Percentiles rank a stretch among this genome's conserved stretches.
phyloP scores from a whole-genome alignment of 2,329 filamentous ascomycete genomes.

The Exophiala oligosperma region DNA sequence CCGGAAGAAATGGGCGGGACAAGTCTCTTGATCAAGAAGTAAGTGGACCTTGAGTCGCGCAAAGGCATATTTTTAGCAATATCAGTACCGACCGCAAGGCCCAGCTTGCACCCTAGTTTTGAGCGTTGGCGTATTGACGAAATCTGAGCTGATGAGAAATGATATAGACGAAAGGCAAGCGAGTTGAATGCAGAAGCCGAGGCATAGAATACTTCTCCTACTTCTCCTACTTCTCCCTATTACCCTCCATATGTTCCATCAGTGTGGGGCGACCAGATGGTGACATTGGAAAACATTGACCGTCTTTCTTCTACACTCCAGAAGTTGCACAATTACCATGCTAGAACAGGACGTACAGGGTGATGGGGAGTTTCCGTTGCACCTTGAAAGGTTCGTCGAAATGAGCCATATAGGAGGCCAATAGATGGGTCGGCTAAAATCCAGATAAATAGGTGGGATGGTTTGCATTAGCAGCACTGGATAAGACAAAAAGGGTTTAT shows the following conservation, averaged over 20 bases:
- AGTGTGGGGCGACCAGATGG: background rate
- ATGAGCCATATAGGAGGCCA: no score
- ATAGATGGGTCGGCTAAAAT: no score
- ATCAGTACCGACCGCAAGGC: conserved; percentile 15
- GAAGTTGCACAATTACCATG: background rate
- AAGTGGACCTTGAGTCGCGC: conserved; percentile 20
- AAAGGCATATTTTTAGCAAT: conserved; percentile 14
- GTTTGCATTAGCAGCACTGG: no score
- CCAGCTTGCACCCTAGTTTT: conserved; percentile 5
- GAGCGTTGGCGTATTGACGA: conserved; percentile 18
- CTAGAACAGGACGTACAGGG: background rate
- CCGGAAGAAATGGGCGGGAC: conserved; percentile 89
- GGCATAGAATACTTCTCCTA: conserved; percentile 16
- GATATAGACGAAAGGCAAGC: conserved; percentile 27
- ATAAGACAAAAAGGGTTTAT: no score
- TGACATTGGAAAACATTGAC: background rate
- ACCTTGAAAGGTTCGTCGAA: no score
- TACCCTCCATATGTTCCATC: no score
- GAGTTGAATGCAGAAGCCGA: conserved; percentile 13
- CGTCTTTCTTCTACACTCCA: background rate
- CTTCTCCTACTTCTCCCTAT: background rate
- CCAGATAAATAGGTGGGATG: no score
- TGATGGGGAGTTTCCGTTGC: background rate
- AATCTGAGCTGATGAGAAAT: conserved; percentile 26
- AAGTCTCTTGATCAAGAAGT: conserved; percentile 75